A percentile compares a stretch with the other conserved stretches of the same genome.
Conservation (phyloP, 148 eudicot genomes). For the Fallopia convolvulus region DNA sequence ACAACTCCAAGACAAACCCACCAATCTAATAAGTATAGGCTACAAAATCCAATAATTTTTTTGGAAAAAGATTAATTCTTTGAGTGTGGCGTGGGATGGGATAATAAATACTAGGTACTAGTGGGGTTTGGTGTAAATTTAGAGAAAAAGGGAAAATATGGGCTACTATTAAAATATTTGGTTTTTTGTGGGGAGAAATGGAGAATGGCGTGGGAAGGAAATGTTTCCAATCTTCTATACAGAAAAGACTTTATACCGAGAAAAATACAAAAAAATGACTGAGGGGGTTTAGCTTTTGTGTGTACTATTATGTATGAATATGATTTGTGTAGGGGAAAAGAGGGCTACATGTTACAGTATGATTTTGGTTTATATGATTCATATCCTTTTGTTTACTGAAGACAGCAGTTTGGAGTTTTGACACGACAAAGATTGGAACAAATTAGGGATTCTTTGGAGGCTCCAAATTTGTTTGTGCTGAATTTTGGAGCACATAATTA, state of each 20-base stretch:
- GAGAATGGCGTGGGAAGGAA: constrained; percentile 30
- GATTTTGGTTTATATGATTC: neutral
- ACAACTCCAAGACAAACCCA: neutral
- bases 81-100: constrained; percentile 10
- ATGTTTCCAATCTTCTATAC: constrained; percentile 81
- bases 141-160: neutral
- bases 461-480: no score
- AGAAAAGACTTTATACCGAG: constrained; percentile 28
- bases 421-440: neutral
- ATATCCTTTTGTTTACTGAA: neutral
- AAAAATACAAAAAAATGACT: no score
- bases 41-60: neutral
- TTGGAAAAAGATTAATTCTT: neutral
- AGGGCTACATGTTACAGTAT: neutral
- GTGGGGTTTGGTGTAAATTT: neutral
- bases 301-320: neutral
- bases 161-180: neutral
- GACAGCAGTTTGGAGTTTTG: neutral
- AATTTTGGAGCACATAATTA: no score
- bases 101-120: neutral
- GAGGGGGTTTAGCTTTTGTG: neutral
- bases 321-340: constrained; percentile 8
- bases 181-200: neutral
- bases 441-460: neutral
- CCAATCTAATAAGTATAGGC: neutral